A percentile compares a stretch with the other conserved stretches of the same genome.
These are phyloP conservation scores for Backusella parvicylindrica DNA, from an alignment of 192 early-diverging fungal species.

Conservation along the genomic window DNA sequence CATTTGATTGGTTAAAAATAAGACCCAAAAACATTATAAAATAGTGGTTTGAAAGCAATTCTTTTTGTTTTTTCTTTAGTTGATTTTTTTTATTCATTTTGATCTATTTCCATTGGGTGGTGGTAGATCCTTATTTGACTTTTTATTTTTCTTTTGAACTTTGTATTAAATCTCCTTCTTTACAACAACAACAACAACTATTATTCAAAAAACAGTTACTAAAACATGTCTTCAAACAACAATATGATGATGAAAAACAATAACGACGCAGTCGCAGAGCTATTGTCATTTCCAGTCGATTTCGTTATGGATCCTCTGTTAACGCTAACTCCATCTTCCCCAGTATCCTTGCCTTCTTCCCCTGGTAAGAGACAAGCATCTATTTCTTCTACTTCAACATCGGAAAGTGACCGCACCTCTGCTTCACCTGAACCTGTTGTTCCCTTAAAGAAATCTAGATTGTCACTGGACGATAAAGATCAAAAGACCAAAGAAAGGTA, in stretches of 20 bases:
- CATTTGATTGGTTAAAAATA: slow-evolving; percentile 6
- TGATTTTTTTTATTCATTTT: slow-evolving; percentile 5
- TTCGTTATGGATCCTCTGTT: slow-evolving; percentile 24
- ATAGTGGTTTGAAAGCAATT: not conserved
- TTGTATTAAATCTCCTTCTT: slow-evolving; percentile 1
- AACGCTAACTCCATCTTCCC: not conserved
- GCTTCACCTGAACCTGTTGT: not conserved
- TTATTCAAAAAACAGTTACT: not conserved
- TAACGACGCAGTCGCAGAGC: slow-evolving; percentile 5
- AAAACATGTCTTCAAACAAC: not conserved
- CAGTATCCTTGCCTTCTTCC: not conserved
- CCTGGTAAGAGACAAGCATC: not conserved
- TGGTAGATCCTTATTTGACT: slow-evolving; percentile 17
- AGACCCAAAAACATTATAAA: not conserved
- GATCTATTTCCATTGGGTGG: slow-evolving; percentile 33
- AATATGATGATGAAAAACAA: not conserved
- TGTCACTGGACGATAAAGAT: slow-evolving; percentile 25
- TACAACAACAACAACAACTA: not conserved
- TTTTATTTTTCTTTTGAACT: not conserved
- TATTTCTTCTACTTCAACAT: not conserved
- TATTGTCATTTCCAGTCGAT: slow-evolving; percentile 19
- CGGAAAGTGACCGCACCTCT: not conserved
- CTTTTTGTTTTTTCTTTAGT: slow-evolving; percentile 13
- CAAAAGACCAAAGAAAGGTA: slow-evolving; percentile 36
- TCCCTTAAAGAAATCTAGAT: slow-evolving; percentile 5